A percentile compares a stretch with the other conserved stretches of the same genome.
phyloP scores from a whole-genome alignment of 139 green algal genomes.

The Zygnema circumcarinatum region DNA sequence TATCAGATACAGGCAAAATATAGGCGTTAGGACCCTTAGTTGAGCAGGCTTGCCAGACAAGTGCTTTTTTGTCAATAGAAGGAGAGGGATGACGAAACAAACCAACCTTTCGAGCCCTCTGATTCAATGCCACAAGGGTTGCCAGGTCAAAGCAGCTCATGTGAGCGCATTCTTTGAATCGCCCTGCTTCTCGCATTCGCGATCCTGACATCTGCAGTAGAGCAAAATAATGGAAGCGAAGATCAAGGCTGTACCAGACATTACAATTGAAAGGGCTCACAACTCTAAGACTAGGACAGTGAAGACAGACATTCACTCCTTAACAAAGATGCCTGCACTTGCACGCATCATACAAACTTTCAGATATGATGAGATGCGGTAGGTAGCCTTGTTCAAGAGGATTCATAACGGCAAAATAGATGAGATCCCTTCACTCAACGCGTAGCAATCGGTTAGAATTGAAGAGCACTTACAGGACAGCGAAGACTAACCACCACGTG shows the following conservation, averaged over 20 bases:
- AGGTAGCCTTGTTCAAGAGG: too few relatives aligned
- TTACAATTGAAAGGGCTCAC: too few relatives aligned
- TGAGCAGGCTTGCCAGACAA: too few relatives aligned
- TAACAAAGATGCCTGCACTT: too few relatives aligned
- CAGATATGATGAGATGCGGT: too few relatives aligned
- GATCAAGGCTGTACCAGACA: neutral
- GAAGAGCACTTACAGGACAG: slow-evolving; percentile 48
- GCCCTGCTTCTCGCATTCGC: slow-evolving; percentile 33
- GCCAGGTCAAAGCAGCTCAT: slow-evolving; percentile 55
- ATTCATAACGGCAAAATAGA: too few relatives aligned
- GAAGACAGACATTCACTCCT: too few relatives aligned
- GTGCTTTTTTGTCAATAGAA: neutral
- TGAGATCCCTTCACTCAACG: too few relatives aligned
- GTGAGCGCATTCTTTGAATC: slow-evolving; percentile 34
- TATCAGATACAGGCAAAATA: neutral
- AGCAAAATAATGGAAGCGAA: neutral
- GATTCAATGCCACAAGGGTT: slow-evolving; percentile 48
- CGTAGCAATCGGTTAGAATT: too few relatives aligned
- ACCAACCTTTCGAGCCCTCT: slow-evolving; percentile 48
- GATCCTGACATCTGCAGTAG: slow-evolving; percentile 45
- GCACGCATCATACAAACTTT: too few relatives aligned
- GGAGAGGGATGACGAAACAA: neutral
- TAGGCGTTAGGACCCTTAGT: too few relatives aligned
- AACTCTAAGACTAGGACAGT: neutral
- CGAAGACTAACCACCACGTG: slow-evolving; percentile 32